Percentiles rank a stretch among this genome's conserved stretches.
Conservation (phyloP, 305 asterid species). For the Withania somnifera region DNA sequence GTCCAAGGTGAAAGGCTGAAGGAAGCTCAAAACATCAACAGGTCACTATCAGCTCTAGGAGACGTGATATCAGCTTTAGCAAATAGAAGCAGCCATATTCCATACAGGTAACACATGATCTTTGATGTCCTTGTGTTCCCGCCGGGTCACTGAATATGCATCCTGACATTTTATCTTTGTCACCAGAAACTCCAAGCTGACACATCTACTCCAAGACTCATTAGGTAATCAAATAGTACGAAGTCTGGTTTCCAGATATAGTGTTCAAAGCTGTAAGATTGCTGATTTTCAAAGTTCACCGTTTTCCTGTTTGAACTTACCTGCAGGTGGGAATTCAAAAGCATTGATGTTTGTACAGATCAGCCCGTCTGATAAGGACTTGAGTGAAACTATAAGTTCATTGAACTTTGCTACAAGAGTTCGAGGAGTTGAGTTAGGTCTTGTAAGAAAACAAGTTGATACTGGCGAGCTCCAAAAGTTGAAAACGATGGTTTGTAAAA, state of each 20-base stretch:
- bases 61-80: constrained; percentile 95
- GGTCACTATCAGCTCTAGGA: constrained; percentile 96
- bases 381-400: constrained; percentile 82
- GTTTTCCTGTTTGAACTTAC: not conserved
- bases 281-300: not conserved
- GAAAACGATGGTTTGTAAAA: constrained; percentile 58
- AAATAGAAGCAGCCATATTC: constrained; percentile 90
- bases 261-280: not conserved
- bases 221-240: constrained; percentile 36
- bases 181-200: constrained; percentile 78
- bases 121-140: not conserved
- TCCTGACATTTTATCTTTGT: constrained; percentile 5
- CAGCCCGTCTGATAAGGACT: constrained; percentile 88
- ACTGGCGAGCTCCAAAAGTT: constrained; percentile 64
- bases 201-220: constrained; percentile 90
- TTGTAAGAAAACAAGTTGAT: constrained; percentile 70
- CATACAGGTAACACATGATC: constrained; percentile 51
- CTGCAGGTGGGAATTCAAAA: constrained; percentile 88
- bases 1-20: constrained; percentile 95
- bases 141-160: not conserved
- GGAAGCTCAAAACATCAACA: constrained; percentile 96
- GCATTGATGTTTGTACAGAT: constrained; percentile 96
- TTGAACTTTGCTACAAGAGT: constrained; percentile 87
- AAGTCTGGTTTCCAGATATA: not conserved
- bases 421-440: constrained; percentile 90